Evolutionary conservation across 331 rosid species (phyloP).

Genomic region (Quercus lobata): DNA sequence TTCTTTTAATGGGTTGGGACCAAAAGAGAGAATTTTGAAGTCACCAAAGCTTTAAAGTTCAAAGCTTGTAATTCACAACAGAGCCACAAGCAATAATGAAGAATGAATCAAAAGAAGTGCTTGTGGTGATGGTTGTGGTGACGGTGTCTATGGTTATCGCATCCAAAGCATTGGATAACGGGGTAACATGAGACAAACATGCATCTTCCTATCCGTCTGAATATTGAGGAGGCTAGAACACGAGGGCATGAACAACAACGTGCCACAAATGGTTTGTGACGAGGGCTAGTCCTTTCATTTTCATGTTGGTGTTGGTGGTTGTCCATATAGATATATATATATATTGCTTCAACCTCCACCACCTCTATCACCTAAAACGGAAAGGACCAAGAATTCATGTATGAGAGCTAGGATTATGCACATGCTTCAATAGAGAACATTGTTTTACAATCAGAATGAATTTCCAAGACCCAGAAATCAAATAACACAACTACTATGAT

Average conservation of each 20-base stretch:
- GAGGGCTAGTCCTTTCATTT: slow-evolving; percentile 17
- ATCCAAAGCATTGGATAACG: slow-evolving; percentile 53
- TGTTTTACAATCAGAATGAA: no score
- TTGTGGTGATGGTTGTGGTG: slow-evolving; percentile 40
- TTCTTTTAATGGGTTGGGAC: no score
- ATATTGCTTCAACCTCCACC: neutral
- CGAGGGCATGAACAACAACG: slow-evolving; percentile 29
- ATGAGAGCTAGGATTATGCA: no score
- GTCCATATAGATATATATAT: slow-evolving; percentile 24
- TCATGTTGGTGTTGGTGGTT: slow-evolving; percentile 10
- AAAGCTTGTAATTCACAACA: no score
- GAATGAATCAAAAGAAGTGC: slow-evolving; percentile 31
- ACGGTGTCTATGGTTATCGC: slow-evolving; percentile 57
- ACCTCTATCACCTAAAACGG: slow-evolving; percentile 2
- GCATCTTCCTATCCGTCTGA: slow-evolving; percentile 64
- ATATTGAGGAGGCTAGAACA: slow-evolving; percentile 35
- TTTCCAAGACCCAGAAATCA: no score
- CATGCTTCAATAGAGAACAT: no score
- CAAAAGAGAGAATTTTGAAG: neutral
- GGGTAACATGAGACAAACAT: slow-evolving; percentile 71
- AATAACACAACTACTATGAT: no score
- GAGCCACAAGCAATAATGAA: no score
- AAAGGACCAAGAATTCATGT: neutral
- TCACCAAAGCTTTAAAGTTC: neutral
- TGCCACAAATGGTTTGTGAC: slow-evolving; percentile 9